A percentile compares a stretch with the other conserved stretches of the same genome.
These are phyloP conservation scores for Bipolaris zeicola DNA, from an alignment of 2,329 filamentous ascomycete genomes.

Conservation along the genomic window DNA sequence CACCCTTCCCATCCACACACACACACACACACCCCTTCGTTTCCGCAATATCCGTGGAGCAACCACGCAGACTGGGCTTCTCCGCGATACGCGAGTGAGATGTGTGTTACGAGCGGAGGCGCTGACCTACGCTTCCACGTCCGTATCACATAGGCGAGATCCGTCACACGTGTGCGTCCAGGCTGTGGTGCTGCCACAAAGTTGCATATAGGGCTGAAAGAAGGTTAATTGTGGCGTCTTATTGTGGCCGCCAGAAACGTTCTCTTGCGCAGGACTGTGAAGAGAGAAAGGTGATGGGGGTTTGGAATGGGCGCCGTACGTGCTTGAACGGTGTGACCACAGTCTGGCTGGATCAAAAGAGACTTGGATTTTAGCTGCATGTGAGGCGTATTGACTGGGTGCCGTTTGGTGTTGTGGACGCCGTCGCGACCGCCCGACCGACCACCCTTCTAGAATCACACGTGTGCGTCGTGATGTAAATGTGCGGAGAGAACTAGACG, in stretches of 20 bases:
- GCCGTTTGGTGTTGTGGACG: no score
- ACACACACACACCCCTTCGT: neutral
- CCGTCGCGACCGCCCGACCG: no score
- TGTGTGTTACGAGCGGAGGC: constrained; percentile 1
- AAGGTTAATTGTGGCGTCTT: constrained; percentile 7
- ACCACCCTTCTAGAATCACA: no score
- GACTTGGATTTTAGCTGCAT: neutral
- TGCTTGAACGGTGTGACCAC: neutral
- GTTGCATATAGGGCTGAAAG: constrained; percentile 12
- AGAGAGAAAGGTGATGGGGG: neutral
- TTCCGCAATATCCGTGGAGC: neutral
- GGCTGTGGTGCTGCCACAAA: neutral
- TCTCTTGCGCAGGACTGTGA: neutral
- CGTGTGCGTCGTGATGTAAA: neutral
- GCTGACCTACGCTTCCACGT: neutral
- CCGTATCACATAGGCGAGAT: constrained; percentile 16
- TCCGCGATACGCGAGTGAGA: constrained; percentile 3
- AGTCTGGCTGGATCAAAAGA: neutral
- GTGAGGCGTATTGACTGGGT: neutral
- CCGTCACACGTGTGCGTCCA: neutral
- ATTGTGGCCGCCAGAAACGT: neutral
- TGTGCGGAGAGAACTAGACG: neutral
- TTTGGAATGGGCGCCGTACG: neutral
- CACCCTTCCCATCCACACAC: neutral
- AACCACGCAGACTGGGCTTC: neutral